Evolutionary conservation across 306 rosid genomes (phyloP), one percentile per base, ranked within the genome.

Genomic region (Oemleria cerasiformis): DNA sequence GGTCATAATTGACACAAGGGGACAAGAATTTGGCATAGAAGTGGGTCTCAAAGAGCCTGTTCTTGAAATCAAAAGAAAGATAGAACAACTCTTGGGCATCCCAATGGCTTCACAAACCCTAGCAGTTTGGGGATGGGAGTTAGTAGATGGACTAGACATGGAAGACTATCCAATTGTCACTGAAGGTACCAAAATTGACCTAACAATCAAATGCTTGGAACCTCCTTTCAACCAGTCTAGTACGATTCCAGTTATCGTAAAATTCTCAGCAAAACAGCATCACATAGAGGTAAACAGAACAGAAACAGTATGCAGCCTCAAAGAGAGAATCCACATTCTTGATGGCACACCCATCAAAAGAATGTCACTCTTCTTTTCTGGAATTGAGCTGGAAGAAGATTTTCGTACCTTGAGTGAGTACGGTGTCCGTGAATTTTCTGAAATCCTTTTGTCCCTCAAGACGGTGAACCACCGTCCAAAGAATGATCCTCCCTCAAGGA

Each of bases 131-230:
- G 97, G 88, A 30, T 87, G 92, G 89, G 98, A 94, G 75, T 83
- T 94, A 17, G 2, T 91, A 16, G 97, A 91, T 75, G 98, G 89
- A 60, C 65, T 94, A 55, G 96, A 89, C 90, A 84, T 91, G 94
- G 96, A 94, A 81, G 98, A 94, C 68, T 91, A 94, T 25, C 95
- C 90, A 17, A 89, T 91, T 65, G 57, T 91, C 78, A 74, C 76
- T 25, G 87, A 94, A 70, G 96, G 95, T 63, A 91, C 97, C 44
- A 85, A 80, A 76, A 73, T 91, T 59, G 86, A 94, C 73, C 97
- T 91, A 72, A 78, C 88, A 51, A 61, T 85, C 73, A 87, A 77
- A 73, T 53, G 65, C 75, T 41, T 55, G 54, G 70, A 62, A 63
- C 67, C 83, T 39, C 72, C 68, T 17, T 16, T 55, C 13, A 45